Base-by-base conservation (phyloP, 148 eudicot genomes). In the Bassia scoparia region DNA sequence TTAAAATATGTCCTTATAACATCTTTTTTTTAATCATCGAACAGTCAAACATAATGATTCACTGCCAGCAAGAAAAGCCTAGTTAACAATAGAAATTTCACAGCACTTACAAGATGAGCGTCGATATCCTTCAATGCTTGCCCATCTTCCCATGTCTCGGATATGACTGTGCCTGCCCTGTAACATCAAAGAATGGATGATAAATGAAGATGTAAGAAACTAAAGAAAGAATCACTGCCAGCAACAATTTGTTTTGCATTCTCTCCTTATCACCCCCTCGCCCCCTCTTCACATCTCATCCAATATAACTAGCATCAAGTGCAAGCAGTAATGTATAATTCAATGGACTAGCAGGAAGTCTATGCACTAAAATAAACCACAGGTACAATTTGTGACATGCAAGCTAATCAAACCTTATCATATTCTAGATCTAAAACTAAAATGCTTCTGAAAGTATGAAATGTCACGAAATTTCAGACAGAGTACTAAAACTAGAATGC, bases 111-210 rank as follows among this genome's bases (percentile, higher is more conserved):
- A 37, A 92, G 88, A 70, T 92, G 96, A 79, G 85, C 73, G 83
- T 86, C 90, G 58, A 92, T 77, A 80, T 95, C 99, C 82, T 92
- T 95, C 58, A 95, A 68, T 54, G 90, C 90, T 82, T 90, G 97
- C 48, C 99, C 99, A 78, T 95, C 99, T 76, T 95, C 99, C 99
- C 99, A 95, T 37, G 97, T 87, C 86, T 95, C 99, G 20, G 99
- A 91, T 84, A 95, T 88, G 71, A 95, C 85, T n/a, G 93, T 88
- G 69, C 99, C 99, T 67, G 97, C 90, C 84, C 99, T 95, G 85
- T 63, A 84, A 64, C 63, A 81, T 68, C 70, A 37, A 35, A 70
- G 61, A 30, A 76, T n/a, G 43, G 20, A 49, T 46, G 41, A 15
- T 37, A 9, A 30, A 44, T 13, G 18, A 31, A 31, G 68, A 11